phyloP scores from a whole-genome alignment of 108 stramenopile species.

The Cyclotella sp. region DNA sequence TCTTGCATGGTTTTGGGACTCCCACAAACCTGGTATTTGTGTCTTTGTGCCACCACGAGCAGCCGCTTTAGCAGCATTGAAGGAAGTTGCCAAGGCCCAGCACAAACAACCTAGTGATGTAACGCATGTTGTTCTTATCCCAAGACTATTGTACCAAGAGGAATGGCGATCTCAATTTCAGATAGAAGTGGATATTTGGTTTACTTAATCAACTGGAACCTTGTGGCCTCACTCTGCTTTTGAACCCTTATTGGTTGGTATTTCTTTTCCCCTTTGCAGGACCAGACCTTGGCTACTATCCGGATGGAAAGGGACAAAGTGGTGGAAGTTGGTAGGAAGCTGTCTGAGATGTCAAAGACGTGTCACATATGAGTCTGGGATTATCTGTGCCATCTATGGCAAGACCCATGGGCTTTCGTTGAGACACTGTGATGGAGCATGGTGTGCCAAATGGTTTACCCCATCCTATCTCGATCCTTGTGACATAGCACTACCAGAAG shows the following conservation, averaged over 20 bases:
- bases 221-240: slow-evolving; percentile 16
- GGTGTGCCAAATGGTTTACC: slow-evolving; percentile 16
- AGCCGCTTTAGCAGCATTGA: slow-evolving; percentile 10
- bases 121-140: slow-evolving; percentile 6
- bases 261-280: slow-evolving; percentile 7
- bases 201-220: not conserved
- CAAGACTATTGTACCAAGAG: slow-evolving; percentile 2
- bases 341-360: slow-evolving; percentile 6
- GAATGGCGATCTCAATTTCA: slow-evolving; percentile 13
- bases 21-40: slow-evolving; percentile 3
- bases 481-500: slow-evolving; percentile 3
- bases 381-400: slow-evolving; percentile 9
- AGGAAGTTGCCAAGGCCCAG: not conserved
- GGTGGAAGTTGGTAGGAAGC: not conserved
- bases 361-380: slow-evolving; percentile 1
- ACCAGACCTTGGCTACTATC: not conserved
- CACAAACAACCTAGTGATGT: not conserved
- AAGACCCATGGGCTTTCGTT: slow-evolving; percentile 3
- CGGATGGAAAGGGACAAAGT: not conserved
- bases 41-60: slow-evolving; percentile 13
- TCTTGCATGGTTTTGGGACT: not conserved
- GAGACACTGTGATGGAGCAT: slow-evolving; percentile 9
- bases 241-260: slow-evolving; percentile 14
- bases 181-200: slow-evolving; percentile 14
- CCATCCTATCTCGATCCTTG: not conserved